A percentile compares a stretch with the other conserved stretches of the same genome.
Conservation (phyloP, 2,329 filamentous ascomycete genomes). For the Pseudopyrenochaeta lycopersici region DNA sequence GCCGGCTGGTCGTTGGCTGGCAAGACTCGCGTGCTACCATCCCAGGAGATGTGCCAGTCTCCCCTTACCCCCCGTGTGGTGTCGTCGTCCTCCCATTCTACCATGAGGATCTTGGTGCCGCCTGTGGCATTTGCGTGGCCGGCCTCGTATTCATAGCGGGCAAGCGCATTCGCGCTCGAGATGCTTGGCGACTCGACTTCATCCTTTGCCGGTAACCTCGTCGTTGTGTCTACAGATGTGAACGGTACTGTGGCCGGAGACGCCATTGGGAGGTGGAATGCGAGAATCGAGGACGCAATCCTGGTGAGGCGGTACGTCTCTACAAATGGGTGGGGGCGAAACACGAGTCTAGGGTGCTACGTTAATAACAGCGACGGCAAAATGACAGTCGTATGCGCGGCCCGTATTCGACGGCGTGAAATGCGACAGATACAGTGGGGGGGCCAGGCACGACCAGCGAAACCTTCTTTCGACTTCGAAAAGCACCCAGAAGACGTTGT, state of each 20-base stretch:
- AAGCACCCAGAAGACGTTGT: constrained; percentile 19
- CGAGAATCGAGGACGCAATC: constrained; percentile 35
- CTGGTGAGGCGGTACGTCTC: constrained; percentile 35
- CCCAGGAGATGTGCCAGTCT: constrained; percentile 84
- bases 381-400: constrained; percentile 38
- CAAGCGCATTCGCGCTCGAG: constrained; percentile 68
- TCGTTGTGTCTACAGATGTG: constrained; percentile 54
- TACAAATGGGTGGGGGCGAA: constrained; percentile 43
- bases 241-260: constrained; percentile 48
- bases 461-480: constrained; percentile 20
- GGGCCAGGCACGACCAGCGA: constrained; percentile 17
- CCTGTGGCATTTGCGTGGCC: constrained; percentile 72
- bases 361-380: constrained; percentile 42
- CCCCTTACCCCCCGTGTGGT: constrained; percentile 57
- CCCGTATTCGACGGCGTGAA: constrained; percentile 35
- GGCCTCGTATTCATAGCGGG: constrained; percentile 86
- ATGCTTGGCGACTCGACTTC: constrained; percentile 58
- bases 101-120: constrained; percentile 91
- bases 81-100: constrained; percentile 81
- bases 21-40: constrained; percentile 78
- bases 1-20: constrained; percentile 66
- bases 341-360: constrained; percentile 35
- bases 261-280: constrained; percentile 43
- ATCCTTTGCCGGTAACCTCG: constrained; percentile 41
- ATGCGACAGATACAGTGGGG: constrained; percentile 33